phyloP scores from a whole-genome alignment of 768 basidiomycete genomes.

The Tephrocybe sp. region DNA sequence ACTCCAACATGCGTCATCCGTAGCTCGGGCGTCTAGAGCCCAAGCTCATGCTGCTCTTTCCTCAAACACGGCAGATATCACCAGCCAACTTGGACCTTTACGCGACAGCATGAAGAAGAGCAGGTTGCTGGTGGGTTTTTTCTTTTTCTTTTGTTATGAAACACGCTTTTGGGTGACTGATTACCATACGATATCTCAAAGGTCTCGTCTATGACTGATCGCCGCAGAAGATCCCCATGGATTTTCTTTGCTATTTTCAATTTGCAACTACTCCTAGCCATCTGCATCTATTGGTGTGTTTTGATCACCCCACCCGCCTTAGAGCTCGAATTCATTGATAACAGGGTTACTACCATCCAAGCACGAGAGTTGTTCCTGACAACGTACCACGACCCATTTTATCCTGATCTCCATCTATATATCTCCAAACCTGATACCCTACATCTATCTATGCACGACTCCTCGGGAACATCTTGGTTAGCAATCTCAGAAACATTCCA shows the following conservation, averaged over 20 bases:
- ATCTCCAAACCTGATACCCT: slow-evolving; percentile 39
- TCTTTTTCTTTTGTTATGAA: not conserved
- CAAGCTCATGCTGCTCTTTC: slow-evolving; percentile 39
- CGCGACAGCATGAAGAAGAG: slow-evolving; percentile 34
- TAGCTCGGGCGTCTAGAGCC: slow-evolving; percentile 40
- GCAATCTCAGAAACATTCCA: slow-evolving; percentile 35
- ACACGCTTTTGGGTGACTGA: not conserved
- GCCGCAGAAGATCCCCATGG: slow-evolving; percentile 26
- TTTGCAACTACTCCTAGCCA: slow-evolving; percentile 43
- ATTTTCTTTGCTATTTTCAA: slow-evolving; percentile 31
- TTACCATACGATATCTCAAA: slow-evolving; percentile 10
- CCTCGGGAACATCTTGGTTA: slow-evolving; percentile 23
- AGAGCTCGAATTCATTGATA: not conserved
- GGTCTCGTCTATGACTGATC: slow-evolving; percentile 14
- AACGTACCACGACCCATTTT: slow-evolving; percentile 76
- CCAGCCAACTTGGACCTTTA: slow-evolving; percentile 28
- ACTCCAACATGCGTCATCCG: slow-evolving; percentile 13
- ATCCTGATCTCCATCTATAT: slow-evolving; percentile 66
- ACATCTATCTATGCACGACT: slow-evolving; percentile 31
- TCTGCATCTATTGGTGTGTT: slow-evolving; percentile 59
- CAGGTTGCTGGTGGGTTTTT: slow-evolving; percentile 33
- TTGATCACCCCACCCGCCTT: not conserved
- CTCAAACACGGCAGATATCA: slow-evolving; percentile 35
- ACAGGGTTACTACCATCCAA: slow-evolving; percentile 44
- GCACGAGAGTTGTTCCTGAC: slow-evolving; percentile 63